These are phyloP conservation scores for Boletales sp. DNA, from an alignment of 768 basidiomycete genomes.

Conservation along the genomic window DNA sequence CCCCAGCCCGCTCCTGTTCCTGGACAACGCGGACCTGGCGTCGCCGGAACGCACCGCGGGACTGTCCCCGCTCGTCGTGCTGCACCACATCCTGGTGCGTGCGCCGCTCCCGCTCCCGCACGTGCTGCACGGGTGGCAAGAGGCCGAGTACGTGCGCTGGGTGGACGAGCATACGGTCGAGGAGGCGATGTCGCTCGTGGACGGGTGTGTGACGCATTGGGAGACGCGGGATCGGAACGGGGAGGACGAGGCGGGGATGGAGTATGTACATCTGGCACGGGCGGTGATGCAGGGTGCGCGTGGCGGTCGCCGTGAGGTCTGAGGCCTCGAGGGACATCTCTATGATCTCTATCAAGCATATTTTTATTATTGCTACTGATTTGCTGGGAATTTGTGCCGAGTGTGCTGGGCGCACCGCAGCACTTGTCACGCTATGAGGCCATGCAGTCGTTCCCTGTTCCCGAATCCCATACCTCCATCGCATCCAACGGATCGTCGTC, in stretches of 20 bases:
- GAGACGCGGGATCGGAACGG: slow-evolving; percentile 66
- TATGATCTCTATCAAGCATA: too few species aligned
- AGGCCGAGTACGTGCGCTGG: slow-evolving; percentile 96
- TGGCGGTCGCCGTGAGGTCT: too few species aligned
- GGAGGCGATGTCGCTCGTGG: slow-evolving; percentile 79
- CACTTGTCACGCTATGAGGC: too few species aligned
- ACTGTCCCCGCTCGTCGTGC: slow-evolving; percentile 81
- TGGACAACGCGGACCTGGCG: slow-evolving; percentile 71
- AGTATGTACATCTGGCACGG: slow-evolving; percentile 67
- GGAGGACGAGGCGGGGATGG: slow-evolving; percentile 44
- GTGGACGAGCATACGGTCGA: slow-evolving; percentile 83
- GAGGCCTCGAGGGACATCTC: too few species aligned
- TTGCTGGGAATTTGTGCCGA: too few species aligned
- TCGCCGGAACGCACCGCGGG: slow-evolving; percentile 65
- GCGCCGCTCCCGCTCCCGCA: slow-evolving; percentile 87
- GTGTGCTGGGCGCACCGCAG: too few species aligned
- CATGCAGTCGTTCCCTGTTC: too few species aligned
- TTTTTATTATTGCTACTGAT: too few species aligned
- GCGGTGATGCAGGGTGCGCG: slow-evolving; percentile 47
- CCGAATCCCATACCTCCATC: too few species aligned
- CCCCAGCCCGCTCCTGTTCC: slow-evolving; percentile 79
- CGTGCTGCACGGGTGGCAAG: slow-evolving; percentile 87
- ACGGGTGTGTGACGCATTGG: slow-evolving; percentile 75
- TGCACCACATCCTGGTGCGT: slow-evolving; percentile 90
- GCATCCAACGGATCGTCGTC: too few species aligned